phyloP scores from a whole-genome alignment of 805 yeast species.

The Torulaspora quercuum region DNA sequence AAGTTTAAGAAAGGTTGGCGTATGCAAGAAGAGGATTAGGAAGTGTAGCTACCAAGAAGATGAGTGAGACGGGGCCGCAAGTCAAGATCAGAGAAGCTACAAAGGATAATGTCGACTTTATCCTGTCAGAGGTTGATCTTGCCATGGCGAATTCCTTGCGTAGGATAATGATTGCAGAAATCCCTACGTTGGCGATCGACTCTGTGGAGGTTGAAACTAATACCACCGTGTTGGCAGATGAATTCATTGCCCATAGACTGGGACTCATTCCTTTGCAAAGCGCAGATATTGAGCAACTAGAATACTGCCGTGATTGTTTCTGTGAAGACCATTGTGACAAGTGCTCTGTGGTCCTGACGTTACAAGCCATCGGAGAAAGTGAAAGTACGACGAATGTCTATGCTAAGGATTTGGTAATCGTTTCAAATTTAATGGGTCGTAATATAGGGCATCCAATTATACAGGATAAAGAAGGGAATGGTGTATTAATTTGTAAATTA shows the following conservation, averaged over 20 bases:
- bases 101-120: constrained; percentile 84
- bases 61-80: constrained; percentile 52
- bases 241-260: constrained; percentile 88
- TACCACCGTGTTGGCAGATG: constrained; percentile 95
- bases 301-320: constrained; percentile 92
- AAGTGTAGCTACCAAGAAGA: constrained; percentile 11
- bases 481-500: constrained; percentile 87
- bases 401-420: constrained; percentile 68
- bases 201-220: constrained; percentile 90
- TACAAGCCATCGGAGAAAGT: constrained; percentile 84
- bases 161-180: constrained; percentile 90
- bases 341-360: constrained; percentile 83
- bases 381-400: constrained; percentile 88
- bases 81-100: constrained; percentile 86
- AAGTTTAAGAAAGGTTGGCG: no score
- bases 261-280: constrained; percentile 89
- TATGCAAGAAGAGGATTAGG: no score
- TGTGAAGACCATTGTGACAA: constrained; percentile 97
- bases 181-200: constrained; percentile 95
- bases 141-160: constrained; percentile 90
- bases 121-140: constrained; percentile 79
- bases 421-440: constrained; percentile 38
- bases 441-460: constrained; percentile 81
- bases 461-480: constrained; percentile 69
- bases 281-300: constrained; percentile 74